Evolutionary conservation across 1,284 basidiomycete genomes (phyloP).

Genomic region (Pisolithus thermaeus): DNA sequence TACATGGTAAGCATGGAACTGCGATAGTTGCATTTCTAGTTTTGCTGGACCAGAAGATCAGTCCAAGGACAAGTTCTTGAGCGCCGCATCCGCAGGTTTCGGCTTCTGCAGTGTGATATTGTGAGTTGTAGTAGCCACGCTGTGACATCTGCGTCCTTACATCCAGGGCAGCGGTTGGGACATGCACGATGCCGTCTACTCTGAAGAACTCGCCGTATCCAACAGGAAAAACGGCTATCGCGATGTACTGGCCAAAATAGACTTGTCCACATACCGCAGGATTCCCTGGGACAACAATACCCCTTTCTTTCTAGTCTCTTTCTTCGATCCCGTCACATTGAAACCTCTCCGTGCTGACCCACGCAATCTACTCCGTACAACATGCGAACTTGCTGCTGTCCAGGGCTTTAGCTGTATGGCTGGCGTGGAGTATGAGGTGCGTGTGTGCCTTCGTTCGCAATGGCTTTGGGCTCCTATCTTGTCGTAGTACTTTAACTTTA

Average conservation of each 20-base stretch:
- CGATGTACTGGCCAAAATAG: conserved; percentile 81
- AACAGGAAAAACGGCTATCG: conserved; percentile 89
- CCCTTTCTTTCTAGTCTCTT: conserved; percentile 90
- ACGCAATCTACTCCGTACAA: conserved; percentile 68
- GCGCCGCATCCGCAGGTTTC: conserved; percentile 78
- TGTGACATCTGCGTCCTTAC: not conserved
- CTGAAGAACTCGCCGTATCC: conserved; percentile 82
- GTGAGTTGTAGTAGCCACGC: conserved; percentile 34
- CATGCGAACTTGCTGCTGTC: conserved; percentile 44
- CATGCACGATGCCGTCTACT: conserved; percentile 80
- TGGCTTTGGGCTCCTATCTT: conserved; percentile 2
- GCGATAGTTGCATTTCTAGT: not conserved
- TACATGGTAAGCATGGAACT: conserved; percentile 60
- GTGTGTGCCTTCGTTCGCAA: conserved; percentile 12
- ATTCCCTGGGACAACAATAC: conserved; percentile 92
- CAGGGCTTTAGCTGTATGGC: conserved; percentile 62
- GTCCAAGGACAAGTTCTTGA: conserved; percentile 91
- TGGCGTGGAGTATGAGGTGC: conserved; percentile 88
- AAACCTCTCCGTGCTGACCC: conserved; percentile 80
- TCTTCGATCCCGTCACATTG: conserved; percentile 79
- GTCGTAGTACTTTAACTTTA: conserved; percentile 90
- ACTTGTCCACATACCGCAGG: conserved; percentile 79
- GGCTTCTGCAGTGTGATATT: conserved; percentile 92
- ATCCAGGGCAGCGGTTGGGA: conserved; percentile 68
- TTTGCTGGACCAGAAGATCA: conserved; percentile 24